Evolutionary conservation across 257 asterid species (phyloP), one percentile per base, ranked within the genome.

Genomic region (Capsicum pubescens): DNA sequence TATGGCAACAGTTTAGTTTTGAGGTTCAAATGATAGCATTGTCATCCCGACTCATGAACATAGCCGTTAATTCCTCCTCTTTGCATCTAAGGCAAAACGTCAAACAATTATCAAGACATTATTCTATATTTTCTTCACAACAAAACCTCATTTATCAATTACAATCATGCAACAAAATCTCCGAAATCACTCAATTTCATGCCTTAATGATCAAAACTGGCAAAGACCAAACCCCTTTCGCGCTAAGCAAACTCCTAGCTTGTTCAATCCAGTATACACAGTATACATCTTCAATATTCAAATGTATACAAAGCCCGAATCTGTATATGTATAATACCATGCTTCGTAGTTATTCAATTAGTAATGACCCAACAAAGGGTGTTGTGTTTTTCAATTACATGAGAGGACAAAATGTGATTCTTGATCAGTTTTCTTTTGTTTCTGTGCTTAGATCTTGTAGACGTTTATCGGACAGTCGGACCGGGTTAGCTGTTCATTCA

Each of bases 161-260:
- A 48, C 90, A 92, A 83, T 89, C 92, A 46, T 93, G 95, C 89
- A 87, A 84, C 8, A 80, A 71, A 71, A 44, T 80, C 83, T 57
- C 87, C 44, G 89, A 89, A 85, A 85, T 92, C 58, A 80, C 90
- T 84, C 93, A 86, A 81, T 68, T 92, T 81, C 97, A 93, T 84
- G 91, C 91, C 19, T 87, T 83, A 26, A 90, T 93, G 94, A 17
- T 90, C 88, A 93, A 91, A 84, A 72, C 86, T 59, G 94, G 94
- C 13, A 87, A 90, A 32, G 92, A 91, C 83, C 84, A 9, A 16
- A 67, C 84, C 55, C 89, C 91, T 58, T 93, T 92, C 80, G 87
- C 93, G 9, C 79, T 90, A 21, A 91, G 95, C 91, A 93, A 93
- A 69, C 91, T 93, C 63, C 93, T 92, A 21, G 97, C 94, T 5